These are phyloP conservation scores for Prunus dulcis DNA, from an alignment of 306 rosid genomes.

Conservation along the genomic window DNA sequence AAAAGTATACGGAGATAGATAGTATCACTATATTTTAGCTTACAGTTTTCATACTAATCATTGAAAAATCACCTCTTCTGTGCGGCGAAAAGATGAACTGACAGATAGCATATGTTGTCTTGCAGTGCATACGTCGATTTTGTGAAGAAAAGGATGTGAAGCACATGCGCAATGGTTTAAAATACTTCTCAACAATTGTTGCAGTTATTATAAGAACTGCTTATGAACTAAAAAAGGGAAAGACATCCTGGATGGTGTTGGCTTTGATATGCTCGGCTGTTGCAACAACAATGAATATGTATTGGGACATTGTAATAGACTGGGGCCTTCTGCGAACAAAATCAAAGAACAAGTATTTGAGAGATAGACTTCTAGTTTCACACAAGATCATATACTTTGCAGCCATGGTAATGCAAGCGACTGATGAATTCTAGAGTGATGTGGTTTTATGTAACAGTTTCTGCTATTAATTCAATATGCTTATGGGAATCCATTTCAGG, in stretches of 20 bases:
- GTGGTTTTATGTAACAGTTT: slow-evolving; percentile 4
- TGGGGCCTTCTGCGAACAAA: slow-evolving; percentile 63
- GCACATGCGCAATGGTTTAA: slow-evolving; percentile 44
- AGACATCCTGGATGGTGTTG: slow-evolving; percentile 42
- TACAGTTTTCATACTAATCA: neutral
- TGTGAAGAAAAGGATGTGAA: slow-evolving; percentile 39
- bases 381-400: slow-evolving; percentile 49
- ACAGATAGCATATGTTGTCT: slow-evolving; percentile 9
- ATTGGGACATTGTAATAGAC: slow-evolving; percentile 57
- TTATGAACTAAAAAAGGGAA: slow-evolving; percentile 47
- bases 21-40: neutral
- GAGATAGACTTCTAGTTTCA: slow-evolving; percentile 54
- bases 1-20: neutral
- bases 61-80: neutral
- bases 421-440: neutral
- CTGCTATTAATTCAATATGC: slow-evolving; percentile 6
- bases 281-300: slow-evolving; percentile 39
- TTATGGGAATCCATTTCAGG: slow-evolving; percentile 34
- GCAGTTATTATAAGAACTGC: slow-evolving; percentile 53
- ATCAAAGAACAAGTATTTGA: slow-evolving; percentile 52
- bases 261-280: slow-evolving; percentile 57
- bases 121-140: slow-evolving; percentile 53
- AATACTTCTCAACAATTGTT: slow-evolving; percentile 50
- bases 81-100: neutral
- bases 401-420: slow-evolving; percentile 47